A percentile compares a stretch with the other conserved stretches of the same genome.
These are phyloP conservation scores for Penicillium sp. DNA, from an alignment of 2,329 filamentous ascomycete species.

Conservation along the genomic window DNA sequence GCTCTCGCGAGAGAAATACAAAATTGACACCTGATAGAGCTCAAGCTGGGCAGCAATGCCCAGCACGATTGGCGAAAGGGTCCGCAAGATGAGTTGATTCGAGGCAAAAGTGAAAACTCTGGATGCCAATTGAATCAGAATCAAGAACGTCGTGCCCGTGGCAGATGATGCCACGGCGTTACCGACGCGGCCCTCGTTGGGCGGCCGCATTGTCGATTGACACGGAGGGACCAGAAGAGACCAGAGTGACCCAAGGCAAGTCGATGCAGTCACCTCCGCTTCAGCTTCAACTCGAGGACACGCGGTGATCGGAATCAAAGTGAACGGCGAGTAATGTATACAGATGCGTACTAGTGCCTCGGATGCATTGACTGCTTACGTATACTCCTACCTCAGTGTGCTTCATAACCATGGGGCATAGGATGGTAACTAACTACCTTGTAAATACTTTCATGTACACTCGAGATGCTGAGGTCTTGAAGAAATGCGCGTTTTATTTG, in stretches of 20 bases:
- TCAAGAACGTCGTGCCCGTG: constrained; percentile 76
- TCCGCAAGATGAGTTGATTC: constrained; percentile 86
- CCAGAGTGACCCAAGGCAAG: neutral
- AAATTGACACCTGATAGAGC: constrained; percentile 83
- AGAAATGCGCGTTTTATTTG: neutral
- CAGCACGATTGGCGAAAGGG: constrained; percentile 76
- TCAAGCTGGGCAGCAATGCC: constrained; percentile 87
- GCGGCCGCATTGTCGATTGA: constrained; percentile 16
- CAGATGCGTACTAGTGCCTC: neutral
- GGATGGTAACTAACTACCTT: no score
- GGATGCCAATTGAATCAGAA: constrained; percentile 82
- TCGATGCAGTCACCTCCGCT: neutral
- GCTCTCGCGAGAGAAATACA: constrained; percentile 91
- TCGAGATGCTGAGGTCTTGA: neutral
- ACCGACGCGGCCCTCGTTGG: constrained; percentile 17
- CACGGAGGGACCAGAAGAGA: neutral
- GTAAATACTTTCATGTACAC: neutral
- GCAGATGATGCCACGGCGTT: constrained; percentile 41
- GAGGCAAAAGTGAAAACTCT: constrained; percentile 82
- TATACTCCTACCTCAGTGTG: neutral
- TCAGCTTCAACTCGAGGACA: neutral
- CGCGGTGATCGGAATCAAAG: neutral
- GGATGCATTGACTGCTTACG: neutral
- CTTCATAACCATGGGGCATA: neutral
- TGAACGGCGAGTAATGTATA: neutral